These are phyloP conservation scores for Saturnispora serradocipensis DNA, from an alignment of 805 yeast genomes.

Conservation along the genomic window DNA sequence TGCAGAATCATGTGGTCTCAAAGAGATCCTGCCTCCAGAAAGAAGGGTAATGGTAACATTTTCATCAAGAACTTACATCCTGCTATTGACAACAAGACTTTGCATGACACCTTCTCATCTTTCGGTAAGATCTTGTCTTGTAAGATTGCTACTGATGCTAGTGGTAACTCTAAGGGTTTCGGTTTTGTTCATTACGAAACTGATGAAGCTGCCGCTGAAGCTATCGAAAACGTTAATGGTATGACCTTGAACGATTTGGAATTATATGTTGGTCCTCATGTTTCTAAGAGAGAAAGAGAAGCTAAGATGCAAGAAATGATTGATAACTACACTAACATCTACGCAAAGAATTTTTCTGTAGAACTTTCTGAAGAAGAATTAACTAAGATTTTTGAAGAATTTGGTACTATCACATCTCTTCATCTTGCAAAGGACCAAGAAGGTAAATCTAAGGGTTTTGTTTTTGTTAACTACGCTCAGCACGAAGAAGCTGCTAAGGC, in stretches of 20 bases:
- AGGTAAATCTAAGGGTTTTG: conserved; percentile 91
- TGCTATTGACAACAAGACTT: conserved; percentile 96
- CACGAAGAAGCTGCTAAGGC: conserved; percentile 89
- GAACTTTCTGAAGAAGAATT: conserved; percentile 67
- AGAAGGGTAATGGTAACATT: conserved; percentile 91
- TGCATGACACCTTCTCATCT: conserved; percentile 95
- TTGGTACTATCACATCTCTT: conserved; percentile 78
- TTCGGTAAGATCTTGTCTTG: conserved; percentile 94
- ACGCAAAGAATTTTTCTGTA: conserved; percentile 78
- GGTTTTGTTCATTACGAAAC: conserved; percentile 97
- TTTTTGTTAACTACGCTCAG: conserved; percentile 82
- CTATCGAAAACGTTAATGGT: conserved; percentile 96
- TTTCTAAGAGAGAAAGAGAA: conserved; percentile 88
- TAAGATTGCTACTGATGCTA: conserved; percentile 92
- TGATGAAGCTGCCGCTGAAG: conserved; percentile 86
- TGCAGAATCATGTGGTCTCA: conserved; percentile 99
- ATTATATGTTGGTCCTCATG: conserved; percentile 92
- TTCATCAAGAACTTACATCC: conserved; percentile 98
- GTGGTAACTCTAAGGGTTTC: conserved; percentile 88
- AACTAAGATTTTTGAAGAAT: conserved; percentile 57
- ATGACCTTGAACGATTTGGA: conserved; percentile 94
- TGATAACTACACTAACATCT: conserved; percentile 92
- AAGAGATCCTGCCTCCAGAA: conserved; percentile 94
- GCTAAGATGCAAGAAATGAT: conserved; percentile 82
- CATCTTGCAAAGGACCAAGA: conserved; percentile 71